Conservation (phyloP, 2,329 filamentous ascomycete genomes). For the Pseudopithomyces chartarum region DNA sequence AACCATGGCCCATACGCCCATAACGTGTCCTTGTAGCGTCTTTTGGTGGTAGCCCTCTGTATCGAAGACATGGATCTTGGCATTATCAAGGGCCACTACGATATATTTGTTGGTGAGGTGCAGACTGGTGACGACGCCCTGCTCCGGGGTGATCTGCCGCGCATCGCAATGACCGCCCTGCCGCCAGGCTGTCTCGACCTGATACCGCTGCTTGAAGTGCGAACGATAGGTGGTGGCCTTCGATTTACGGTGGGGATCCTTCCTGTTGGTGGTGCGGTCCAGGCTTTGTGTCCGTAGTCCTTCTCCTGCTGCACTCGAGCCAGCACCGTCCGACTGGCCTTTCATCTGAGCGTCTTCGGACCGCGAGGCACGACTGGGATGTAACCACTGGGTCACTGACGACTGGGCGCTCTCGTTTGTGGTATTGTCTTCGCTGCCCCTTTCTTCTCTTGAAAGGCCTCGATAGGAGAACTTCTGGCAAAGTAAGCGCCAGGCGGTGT, state of each 20-base stretch:
- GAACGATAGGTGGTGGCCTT: slow-evolving; percentile 87
- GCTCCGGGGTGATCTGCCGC: slow-evolving; percentile 91
- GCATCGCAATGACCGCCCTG: slow-evolving; percentile 84
- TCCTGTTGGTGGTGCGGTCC: slow-evolving; percentile 55
- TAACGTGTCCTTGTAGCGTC: slow-evolving; percentile 91
- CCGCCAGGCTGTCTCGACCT: slow-evolving; percentile 96
- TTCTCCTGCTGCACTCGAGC: slow-evolving; percentile 54
- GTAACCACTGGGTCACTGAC: slow-evolving; percentile 28
- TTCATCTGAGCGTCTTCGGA: slow-evolving; percentile 30
- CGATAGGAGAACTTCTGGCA: slow-evolving; percentile 95
- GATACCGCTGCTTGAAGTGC: slow-evolving; percentile 96
- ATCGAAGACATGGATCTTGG: slow-evolving; percentile 98
- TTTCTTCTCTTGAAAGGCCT: slow-evolving; percentile 55
- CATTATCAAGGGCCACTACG: slow-evolving; percentile 95
- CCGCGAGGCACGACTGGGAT: slow-evolving; percentile 33
- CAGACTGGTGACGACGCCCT: slow-evolving; percentile 93
- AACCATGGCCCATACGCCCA: slow-evolving; percentile 99
- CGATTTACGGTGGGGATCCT: slow-evolving; percentile 50
- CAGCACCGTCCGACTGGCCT: slow-evolving; percentile 32
- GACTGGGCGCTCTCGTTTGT: slow-evolving; percentile 33
- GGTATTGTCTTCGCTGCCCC: slow-evolving; percentile 31
- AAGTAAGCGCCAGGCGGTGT: slow-evolving; percentile 97
- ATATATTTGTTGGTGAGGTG: slow-evolving; percentile 96
- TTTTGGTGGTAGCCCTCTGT: slow-evolving; percentile 86
- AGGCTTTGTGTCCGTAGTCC: slow-evolving; percentile 59